Conservation (phyloP, 1,284 basidiomycete species). For the Ceratorhiza oryzae-sativae region DNA sequence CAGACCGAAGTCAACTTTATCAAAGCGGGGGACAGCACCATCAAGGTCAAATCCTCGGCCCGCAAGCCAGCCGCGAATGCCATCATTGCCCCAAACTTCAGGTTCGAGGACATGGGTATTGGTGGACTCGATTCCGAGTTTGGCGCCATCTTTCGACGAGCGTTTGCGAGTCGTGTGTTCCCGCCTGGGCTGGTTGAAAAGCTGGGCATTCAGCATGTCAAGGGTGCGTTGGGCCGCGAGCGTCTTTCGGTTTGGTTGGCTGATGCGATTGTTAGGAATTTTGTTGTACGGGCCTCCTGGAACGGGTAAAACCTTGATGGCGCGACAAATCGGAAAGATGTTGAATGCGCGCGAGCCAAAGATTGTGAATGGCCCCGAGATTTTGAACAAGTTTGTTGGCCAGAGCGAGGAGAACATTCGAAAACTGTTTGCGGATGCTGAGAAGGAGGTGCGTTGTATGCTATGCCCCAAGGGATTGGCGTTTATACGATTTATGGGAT, state of each 20-base stretch:
- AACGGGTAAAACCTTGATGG: constrained; percentile 98
- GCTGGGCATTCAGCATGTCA: constrained; percentile 98
- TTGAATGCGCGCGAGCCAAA: constrained; percentile 98
- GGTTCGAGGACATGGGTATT: constrained; percentile 99
- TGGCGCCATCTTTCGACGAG: constrained; percentile 95
- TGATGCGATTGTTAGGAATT: constrained; percentile 65
- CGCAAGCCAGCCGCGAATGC: constrained; percentile 96
- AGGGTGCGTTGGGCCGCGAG: constrained; percentile 63
- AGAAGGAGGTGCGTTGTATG: constrained; percentile 76
- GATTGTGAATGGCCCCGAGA: constrained; percentile 98
- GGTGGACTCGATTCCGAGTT: constrained; percentile 98
- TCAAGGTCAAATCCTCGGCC: constrained; percentile 92
- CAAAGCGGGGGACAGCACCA: constrained; percentile 79
- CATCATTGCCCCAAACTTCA: constrained; percentile 98
- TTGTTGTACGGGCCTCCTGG: constrained; percentile 96
- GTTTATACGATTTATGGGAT: constrained; percentile 9
- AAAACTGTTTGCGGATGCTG: constrained; percentile 96
- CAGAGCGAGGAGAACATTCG: constrained; percentile 98
- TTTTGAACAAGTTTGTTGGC: constrained; percentile 97
- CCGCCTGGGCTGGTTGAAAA: constrained; percentile 97
- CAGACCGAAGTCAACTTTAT: constrained; percentile 90
- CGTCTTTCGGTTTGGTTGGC: neutral
- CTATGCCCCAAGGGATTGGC: constrained; percentile 42
- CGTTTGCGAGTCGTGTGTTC: constrained; percentile 98
- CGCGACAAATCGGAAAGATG: constrained; percentile 99